Base-by-base conservation (phyloP, 331 rosid species). In the Rosa hybrid region DNA sequence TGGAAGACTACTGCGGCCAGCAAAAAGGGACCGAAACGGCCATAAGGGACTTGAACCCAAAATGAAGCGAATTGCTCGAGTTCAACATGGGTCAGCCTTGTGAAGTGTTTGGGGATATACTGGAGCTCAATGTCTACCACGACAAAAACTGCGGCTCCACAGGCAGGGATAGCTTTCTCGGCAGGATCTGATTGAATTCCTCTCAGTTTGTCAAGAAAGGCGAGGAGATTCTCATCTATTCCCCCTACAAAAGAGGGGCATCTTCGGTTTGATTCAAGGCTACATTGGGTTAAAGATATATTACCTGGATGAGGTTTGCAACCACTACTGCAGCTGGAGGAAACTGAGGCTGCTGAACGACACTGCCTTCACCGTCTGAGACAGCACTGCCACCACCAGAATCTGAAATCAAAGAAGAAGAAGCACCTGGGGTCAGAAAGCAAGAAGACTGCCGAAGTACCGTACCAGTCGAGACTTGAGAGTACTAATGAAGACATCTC, bases 181-280 rank as follows among this genome's bases (percentile, higher is more conserved):
- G 98, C 5, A 78, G 90, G 70, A 50, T 94, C 48, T 83, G 90
- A 12, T 46, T 92, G 74, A 82, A 86, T 45, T 90, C 97, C 12
- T 64, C 89, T 0, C 97, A 91, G 81, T 89, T 94, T 60, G 98
- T 94, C 9, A 69, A 65, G 23, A 94, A 87, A 75, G 98, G 95
- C 6, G 98, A 92, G 82, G 98, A 94, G 81, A 97, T 97, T 23
- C 73, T 94, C 81, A 90, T 94, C 18, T 92, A 94, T 63, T 89
- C 46, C 79, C 78, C 14, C 63, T 94, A 77, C 84, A 91, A 79
- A 94, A 86, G 89, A 94, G 89, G 81, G 65, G 65, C 78, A 14
- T 89, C 20, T 48, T 89, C 59, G 88, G 76, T 64, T 88, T 83
- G 82, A 76, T 89, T 60, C 92, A 85, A 69, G 97, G 98, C 0